phyloP scores from a whole-genome alignment of 2,329 filamentous ascomycete genomes.

The Paraconiothyrium brasiliense region DNA sequence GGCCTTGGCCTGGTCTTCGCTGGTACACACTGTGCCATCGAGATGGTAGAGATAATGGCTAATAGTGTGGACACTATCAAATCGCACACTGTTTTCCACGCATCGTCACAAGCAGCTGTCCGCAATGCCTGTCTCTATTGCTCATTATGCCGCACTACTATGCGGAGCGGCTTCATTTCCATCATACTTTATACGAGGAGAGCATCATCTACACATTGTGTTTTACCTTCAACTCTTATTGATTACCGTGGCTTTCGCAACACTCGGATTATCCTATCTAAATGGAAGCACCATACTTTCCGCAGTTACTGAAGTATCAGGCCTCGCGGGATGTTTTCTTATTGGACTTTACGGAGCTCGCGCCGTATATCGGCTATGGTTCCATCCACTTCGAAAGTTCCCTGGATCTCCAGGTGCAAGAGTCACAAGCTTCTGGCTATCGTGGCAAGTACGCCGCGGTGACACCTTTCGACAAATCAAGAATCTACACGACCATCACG shows the following conservation, averaged over 20 bases:
- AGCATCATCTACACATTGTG: not conserved
- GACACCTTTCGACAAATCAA: constrained; percentile 13
- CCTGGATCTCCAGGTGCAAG: constrained; percentile 12
- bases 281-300: not conserved
- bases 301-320: not conserved
- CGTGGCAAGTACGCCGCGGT: constrained; percentile 5
- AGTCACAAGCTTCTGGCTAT: constrained; percentile 20
- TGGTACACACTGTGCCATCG: not conserved
- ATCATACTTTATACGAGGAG: not conserved
- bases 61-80: not conserved
- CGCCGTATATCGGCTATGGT: constrained; percentile 6
- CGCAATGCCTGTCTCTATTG: not conserved
- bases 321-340: not conserved
- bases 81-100: not conserved
- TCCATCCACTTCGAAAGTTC: constrained; percentile 17
- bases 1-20: too few species aligned
- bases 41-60: not conserved
- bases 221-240: not conserved
- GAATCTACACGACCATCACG: constrained; percentile 15
- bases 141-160: not conserved
- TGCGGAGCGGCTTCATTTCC: not conserved
- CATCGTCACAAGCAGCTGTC: not conserved
- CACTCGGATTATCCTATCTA: not conserved
- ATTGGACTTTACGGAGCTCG: not conserved
- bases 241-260: not conserved